Percentiles rank a stretch among this genome's conserved stretches.
phyloP scores from a whole-genome alignment of 805 yeast species.

The Candida insectalens region DNA sequence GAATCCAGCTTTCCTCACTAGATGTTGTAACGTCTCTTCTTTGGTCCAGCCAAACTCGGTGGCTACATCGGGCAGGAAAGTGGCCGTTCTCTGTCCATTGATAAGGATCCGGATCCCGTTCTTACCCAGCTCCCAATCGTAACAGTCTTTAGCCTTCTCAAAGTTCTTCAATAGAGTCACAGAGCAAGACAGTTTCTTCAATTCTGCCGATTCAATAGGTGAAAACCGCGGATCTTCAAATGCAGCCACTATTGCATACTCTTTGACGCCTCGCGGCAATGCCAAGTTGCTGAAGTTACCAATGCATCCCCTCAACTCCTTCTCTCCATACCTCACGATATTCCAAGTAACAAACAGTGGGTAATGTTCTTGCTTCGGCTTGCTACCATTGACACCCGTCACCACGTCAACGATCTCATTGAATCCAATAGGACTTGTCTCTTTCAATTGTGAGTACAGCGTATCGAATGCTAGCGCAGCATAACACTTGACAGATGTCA shows the following conservation, averaged over 20 bases:
- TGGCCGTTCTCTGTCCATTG: slow-evolving; percentile 43
- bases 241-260: slow-evolving; percentile 62
- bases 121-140: slow-evolving; percentile 72
- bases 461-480: slow-evolving; percentile 33
- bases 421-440: slow-evolving; percentile 8
- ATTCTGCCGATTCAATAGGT: slow-evolving; percentile 50
- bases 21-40: slow-evolving; percentile 55
- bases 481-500: slow-evolving; percentile 19
- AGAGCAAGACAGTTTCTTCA: slow-evolving; percentile 41
- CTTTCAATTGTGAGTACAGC: slow-evolving; percentile 20
- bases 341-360: slow-evolving; percentile 92
- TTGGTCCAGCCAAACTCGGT: slow-evolving; percentile 78
- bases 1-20: slow-evolving; percentile 66
- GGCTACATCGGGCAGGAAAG: slow-evolving; percentile 88
- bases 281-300: slow-evolving; percentile 67
- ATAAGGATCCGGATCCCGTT: slow-evolving; percentile 72
- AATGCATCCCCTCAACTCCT: slow-evolving; percentile 75
- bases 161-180: slow-evolving; percentile 61
- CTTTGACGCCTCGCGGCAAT: slow-evolving; percentile 46
- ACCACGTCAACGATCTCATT: slow-evolving; percentile 6
- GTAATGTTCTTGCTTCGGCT: slow-evolving; percentile 15
- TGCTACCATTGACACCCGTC: slow-evolving; percentile 5
- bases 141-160: slow-evolving; percentile 37
- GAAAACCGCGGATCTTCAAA: slow-evolving; percentile 69
- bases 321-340: slow-evolving; percentile 20